Percentiles rank a stretch among this genome's conserved stretches.
These are phyloP conservation scores for Hyaloperonospora arabidopsidis DNA, from an alignment of 352 stramenopile genomes.

Conservation along the genomic window DNA sequence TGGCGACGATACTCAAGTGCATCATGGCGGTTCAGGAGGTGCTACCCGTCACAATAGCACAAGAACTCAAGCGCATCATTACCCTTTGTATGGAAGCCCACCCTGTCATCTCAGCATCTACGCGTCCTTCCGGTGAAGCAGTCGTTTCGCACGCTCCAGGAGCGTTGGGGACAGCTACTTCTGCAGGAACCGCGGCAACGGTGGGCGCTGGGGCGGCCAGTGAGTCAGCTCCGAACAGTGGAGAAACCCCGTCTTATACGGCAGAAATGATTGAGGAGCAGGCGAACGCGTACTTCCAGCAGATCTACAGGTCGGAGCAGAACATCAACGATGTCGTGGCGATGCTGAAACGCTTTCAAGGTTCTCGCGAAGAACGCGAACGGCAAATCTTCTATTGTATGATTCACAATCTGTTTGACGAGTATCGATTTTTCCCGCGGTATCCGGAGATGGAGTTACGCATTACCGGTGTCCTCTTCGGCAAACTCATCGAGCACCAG, in stretches of 20 bases:
- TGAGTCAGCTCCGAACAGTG: conserved; percentile 15
- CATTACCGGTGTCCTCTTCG: conserved; percentile 98
- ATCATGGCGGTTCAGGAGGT: conserved; percentile 64
- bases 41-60: conserved; percentile 58
- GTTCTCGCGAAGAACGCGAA: conserved; percentile 90
- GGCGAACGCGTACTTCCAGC: conserved; percentile 97
- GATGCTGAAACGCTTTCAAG: conserved; percentile 98
- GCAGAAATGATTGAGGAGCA: conserved; percentile 97
- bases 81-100: conserved; percentile 77
- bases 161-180: conserved; percentile 9
- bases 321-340: conserved; percentile 96
- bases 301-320: conserved; percentile 98
- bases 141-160: conserved; percentile 13
- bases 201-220: conserved; percentile 9
- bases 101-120: conserved; percentile 68
- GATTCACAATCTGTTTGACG: conserved; percentile 99
- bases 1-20: conserved; percentile 78
- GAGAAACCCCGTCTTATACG: conserved; percentile 48
- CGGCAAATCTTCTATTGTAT: conserved; percentile 99
- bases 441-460: conserved; percentile 98
- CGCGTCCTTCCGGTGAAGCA: conserved; percentile 37
- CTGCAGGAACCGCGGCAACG: conserved; percentile 10
- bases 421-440: conserved; percentile 98
- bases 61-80: conserved; percentile 80
- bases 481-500: conserved; percentile 97